A percentile compares a stretch with the other conserved stretches of the same genome.
Evolutionary conservation across 805 yeast species (phyloP).

Genomic region (Candida peoriensis): DNA sequence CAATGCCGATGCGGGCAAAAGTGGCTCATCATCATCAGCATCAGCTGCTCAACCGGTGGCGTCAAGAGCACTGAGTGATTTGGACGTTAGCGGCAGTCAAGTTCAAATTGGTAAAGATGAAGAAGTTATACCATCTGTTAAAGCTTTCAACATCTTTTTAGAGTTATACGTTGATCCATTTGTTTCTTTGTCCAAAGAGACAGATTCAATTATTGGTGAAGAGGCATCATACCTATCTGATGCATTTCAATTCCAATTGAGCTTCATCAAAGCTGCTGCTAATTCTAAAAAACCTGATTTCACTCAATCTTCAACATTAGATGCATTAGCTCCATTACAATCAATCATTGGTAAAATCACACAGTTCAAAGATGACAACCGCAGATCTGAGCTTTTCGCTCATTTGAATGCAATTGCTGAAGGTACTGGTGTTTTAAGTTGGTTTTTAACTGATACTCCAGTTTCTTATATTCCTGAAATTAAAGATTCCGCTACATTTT

Average conservation of each 20-base stretch:
- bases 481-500: conserved; percentile 88
- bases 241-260: conserved; percentile 56
- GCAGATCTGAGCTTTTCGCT: conserved; percentile 58
- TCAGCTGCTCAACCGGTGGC: background rate
- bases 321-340: conserved; percentile 66
- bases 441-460: conserved; percentile 81
- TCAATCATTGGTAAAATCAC: conserved; percentile 51
- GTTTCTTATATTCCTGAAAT: conserved; percentile 72
- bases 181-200: conserved; percentile 42
- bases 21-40: too few species aligned
- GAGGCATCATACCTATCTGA: conserved; percentile 43
- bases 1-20: too few species aligned
- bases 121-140: conserved; percentile 41
- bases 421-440: conserved; percentile 85
- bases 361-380: conserved; percentile 67
- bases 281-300: conserved; percentile 61
- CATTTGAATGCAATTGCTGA: conserved; percentile 83
- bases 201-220: conserved; percentile 55
- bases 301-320: conserved; percentile 46
- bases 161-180: conserved; percentile 54
- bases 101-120: conserved; percentile 11
- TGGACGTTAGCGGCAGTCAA: conserved; percentile 6
- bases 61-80: conserved; percentile 6
- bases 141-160: conserved; percentile 52
- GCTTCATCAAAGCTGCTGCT: conserved; percentile 53